These are phyloP conservation scores for Trichoderma afroharzianum DNA, from an alignment of 2,329 filamentous ascomycete species.

Conservation along the genomic window DNA sequence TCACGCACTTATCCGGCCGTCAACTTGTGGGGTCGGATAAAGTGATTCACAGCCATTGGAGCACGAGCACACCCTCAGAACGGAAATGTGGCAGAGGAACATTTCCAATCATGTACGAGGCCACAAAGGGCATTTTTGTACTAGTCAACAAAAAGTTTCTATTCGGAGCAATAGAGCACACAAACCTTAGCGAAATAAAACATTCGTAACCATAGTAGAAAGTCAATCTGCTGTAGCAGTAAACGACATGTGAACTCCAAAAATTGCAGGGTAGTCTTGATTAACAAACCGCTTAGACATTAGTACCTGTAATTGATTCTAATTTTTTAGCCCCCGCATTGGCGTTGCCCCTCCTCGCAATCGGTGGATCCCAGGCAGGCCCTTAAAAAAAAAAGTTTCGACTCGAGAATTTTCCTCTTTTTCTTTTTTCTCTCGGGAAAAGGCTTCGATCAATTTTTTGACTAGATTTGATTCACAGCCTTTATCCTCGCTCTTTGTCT, in stretches of 20 bases:
- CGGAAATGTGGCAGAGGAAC: neutral
- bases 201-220: neutral
- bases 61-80: neutral
- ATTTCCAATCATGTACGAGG: neutral
- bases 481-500: constrained; percentile 39
- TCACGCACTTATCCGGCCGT: neutral
- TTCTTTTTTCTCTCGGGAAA: constrained; percentile 51
- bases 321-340: neutral
- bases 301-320: neutral
- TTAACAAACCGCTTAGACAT: neutral
- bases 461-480: constrained; percentile 33
- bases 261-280: neutral
- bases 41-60: neutral
- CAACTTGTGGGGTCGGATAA: neutral
- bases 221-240: neutral
- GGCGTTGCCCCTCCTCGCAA: constrained; percentile 12
- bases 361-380: constrained; percentile 3
- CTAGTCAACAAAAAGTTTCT: neutral
- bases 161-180: neutral
- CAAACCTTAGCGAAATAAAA: neutral
- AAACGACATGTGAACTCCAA: neutral
- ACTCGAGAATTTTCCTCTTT: constrained; percentile 35
- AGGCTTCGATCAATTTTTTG: constrained; percentile 39
- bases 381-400: constrained; percentile 40
- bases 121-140: neutral